These are phyloP conservation scores for Penicilliopsis zonata DNA, from an alignment of 495 filamentous ascomycete genomes.

Conservation along the genomic window DNA sequence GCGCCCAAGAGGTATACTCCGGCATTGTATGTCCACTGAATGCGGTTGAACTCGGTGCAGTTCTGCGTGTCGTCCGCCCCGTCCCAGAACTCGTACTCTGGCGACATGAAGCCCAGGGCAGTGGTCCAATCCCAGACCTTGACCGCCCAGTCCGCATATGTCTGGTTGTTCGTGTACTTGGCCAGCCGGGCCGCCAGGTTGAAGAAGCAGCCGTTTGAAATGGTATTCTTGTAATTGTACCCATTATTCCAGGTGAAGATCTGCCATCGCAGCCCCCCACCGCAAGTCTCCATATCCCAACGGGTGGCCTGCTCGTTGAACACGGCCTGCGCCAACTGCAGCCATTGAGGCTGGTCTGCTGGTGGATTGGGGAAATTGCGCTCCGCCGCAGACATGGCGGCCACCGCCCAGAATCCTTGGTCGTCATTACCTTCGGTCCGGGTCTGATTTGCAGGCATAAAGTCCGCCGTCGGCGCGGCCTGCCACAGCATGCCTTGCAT, in stretches of 20 bases:
- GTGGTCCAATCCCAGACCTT: constrained; percentile 56
- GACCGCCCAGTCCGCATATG: constrained; percentile 55
- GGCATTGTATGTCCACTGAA: constrained; percentile 59
- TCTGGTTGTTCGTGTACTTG: constrained; percentile 51
- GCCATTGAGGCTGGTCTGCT: constrained; percentile 47
- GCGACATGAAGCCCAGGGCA: constrained; percentile 29
- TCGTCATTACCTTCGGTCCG: constrained; percentile 40
- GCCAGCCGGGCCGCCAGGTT: constrained; percentile 57
- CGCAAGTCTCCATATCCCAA: constrained; percentile 37
- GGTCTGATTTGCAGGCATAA: constrained; percentile 33
- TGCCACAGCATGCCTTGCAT: constrained; percentile 38
- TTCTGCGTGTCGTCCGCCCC: constrained; percentile 46
- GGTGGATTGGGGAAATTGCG: constrained; percentile 28
- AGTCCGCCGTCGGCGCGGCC: constrained; percentile 32
- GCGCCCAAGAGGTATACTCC: constrained; percentile 58
- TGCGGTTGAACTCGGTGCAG: constrained; percentile 37
- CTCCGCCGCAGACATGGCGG: constrained; percentile 45
- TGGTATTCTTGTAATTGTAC: constrained; percentile 56
- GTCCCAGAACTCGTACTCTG: constrained; percentile 40
- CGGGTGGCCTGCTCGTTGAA: constrained; percentile 57
- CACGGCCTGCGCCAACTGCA: constrained; percentile 65
- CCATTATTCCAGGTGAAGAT: constrained; percentile 39
- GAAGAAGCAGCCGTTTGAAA: constrained; percentile 59
- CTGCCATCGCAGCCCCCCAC: constrained; percentile 45
- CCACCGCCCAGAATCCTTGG: constrained; percentile 45